Conservation (phyloP, 257 asterid genomes). For the Paulownia fortunei region DNA sequence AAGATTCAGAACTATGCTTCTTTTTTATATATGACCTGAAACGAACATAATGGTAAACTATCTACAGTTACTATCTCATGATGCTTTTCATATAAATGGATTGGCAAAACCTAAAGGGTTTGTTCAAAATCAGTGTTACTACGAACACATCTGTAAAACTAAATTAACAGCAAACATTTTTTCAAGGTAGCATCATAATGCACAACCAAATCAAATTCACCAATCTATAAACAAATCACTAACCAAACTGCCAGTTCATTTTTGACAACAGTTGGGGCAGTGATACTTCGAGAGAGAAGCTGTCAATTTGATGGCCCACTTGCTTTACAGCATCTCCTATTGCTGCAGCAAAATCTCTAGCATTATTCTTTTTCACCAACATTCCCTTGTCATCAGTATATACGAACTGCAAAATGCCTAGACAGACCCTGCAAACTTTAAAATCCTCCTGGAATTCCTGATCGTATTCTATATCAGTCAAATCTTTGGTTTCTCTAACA, state of each 20-base stretch:
- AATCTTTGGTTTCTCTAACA: slow-evolving; percentile 35
- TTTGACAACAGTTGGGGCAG: slow-evolving; percentile 65
- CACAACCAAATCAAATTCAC: slow-evolving; percentile 18
- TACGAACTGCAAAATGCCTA: slow-evolving; percentile 76
- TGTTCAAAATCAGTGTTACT: background rate
- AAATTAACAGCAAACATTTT: background rate
- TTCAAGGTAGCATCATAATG: slow-evolving; percentile 1
- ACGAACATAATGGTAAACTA: slow-evolving; percentile 18
- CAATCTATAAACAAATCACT: slow-evolving; percentile 37
- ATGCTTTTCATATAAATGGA: background rate
- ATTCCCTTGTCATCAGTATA: slow-evolving; percentile 53
- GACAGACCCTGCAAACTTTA: slow-evolving; percentile 64
- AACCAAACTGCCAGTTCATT: slow-evolving; percentile 78
- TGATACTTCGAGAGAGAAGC: slow-evolving; percentile 78
- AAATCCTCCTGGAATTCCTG: slow-evolving; percentile 42
- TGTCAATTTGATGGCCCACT: slow-evolving; percentile 55
- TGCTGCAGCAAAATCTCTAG: slow-evolving; percentile 55
- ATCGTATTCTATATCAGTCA: slow-evolving; percentile 24
- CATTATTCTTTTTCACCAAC: slow-evolving; percentile 51
- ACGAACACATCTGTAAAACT: background rate
- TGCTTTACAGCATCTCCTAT: slow-evolving; percentile 60
- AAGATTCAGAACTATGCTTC: slow-evolving; percentile 62
- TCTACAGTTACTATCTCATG: background rate
- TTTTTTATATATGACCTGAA: slow-evolving; percentile 68
- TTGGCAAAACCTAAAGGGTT: background rate